Conservation (phyloP, 257 asterid species). For the Lavandula angustifolia region DNA sequence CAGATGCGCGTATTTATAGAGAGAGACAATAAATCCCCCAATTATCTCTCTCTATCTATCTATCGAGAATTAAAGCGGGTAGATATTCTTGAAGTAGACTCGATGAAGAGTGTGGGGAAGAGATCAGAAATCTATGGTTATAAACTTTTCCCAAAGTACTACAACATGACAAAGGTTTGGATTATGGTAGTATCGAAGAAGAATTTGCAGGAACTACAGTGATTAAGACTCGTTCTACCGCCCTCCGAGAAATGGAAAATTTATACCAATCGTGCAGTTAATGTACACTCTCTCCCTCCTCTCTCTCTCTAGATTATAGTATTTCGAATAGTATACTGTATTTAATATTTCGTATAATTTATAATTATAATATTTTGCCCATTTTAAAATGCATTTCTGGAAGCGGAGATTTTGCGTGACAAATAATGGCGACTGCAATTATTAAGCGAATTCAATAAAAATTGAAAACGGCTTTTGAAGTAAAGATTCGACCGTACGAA, state of each 20-base stretch:
- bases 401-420: no score
- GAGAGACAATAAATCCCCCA: slow-evolving; percentile 12
- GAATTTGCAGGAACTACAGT: slow-evolving; percentile 37
- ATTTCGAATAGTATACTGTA: no score
- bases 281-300: slow-evolving; percentile 5
- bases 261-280: slow-evolving; percentile 11
- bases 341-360: no score
- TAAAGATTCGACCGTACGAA: no score
- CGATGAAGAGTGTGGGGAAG: slow-evolving; percentile 20
- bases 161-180: slow-evolving; percentile 42
- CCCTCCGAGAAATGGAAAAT: slow-evolving; percentile 21
- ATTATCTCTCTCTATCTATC: slow-evolving; percentile 9
- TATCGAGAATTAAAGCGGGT: slow-evolving; percentile 15
- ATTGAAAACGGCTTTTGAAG: no score
- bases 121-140: slow-evolving; percentile 69
- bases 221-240: slow-evolving; percentile 35
- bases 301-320: not conserved
- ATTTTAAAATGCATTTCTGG: no score
- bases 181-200: slow-evolving; percentile 39
- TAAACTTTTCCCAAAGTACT: slow-evolving; percentile 18
- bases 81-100: not conserved
- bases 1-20: slow-evolving; percentile 42
- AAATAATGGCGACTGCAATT: no score
- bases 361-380: no score
- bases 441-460: no score